A percentile compares a stretch with the other conserved stretches of the same genome.
phyloP scores from a whole-genome alignment of 208 protist genomes.

The Trypanosomatidae sp. region DNA sequence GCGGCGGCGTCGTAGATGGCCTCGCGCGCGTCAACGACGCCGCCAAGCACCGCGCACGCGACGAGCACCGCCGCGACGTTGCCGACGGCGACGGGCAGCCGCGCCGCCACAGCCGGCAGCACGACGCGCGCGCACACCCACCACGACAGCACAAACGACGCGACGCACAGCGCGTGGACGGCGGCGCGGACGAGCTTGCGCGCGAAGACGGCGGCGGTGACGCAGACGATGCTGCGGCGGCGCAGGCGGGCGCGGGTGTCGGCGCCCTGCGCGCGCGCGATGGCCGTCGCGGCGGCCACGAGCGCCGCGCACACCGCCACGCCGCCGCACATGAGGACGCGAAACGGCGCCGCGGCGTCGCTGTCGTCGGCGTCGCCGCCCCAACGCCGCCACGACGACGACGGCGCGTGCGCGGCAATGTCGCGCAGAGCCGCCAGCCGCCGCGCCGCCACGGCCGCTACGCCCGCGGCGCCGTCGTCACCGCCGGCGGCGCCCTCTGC shows the following conservation, averaged over 20 bases:
- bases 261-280: conserved; percentile 8
- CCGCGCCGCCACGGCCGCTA: not conserved
- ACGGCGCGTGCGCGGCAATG: not conserved
- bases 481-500: conserved; percentile 6
- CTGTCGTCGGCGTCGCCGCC: conserved; percentile 4
- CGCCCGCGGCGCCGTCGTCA: conserved; percentile 3
- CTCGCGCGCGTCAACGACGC: conserved; percentile 67
- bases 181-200: conserved; percentile 45
- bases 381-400: conserved; percentile 2
- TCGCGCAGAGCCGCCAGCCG: not conserved
- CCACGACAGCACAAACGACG: conserved; percentile 10
- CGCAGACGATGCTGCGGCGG: conserved; percentile 22
- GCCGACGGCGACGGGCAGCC: conserved; percentile 24
- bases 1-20: conserved; percentile 39
- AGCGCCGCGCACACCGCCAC: conserved; percentile 5
- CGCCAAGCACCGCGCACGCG: conserved; percentile 41
- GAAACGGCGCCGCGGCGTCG: conserved; percentile 6
- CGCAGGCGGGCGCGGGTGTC: conserved; percentile 17
- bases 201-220: conserved; percentile 40
- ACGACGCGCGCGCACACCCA: conserved; percentile 9
- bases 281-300: conserved; percentile 6
- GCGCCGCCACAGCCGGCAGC: conserved; percentile 15
- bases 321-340: conserved; percentile 4
- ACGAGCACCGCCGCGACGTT: conserved; percentile 21
- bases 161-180: conserved; percentile 38